Base-by-base conservation (phyloP, 225 moss, liverwort and hornwort genomes). In the Asterella californica region DNA sequence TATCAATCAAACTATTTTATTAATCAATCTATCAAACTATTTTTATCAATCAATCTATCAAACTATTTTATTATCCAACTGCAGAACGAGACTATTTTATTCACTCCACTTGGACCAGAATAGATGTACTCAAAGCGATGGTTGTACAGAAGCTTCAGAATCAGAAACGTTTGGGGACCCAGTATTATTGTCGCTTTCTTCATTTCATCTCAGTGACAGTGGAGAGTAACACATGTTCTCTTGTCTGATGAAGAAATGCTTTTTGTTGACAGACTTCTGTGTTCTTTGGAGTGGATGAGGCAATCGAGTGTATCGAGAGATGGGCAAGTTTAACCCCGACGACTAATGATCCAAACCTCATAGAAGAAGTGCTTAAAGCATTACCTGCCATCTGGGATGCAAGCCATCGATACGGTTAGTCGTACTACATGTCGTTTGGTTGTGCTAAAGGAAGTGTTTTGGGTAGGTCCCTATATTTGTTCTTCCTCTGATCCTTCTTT, bases 211-310 rank as follows among this genome's bases (percentile, higher is more conserved):
- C 11, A 17, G 29, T 8, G 63, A 63, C 63, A 30, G 10, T 69
- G 38, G 36, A 21, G 68, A 5, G 29, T 19, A 24, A 33, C 32
- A 29, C 2, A 46, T 25, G 34, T 47, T 12, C 18, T 45, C 25
- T 10, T 25, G 37, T 6, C 32, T 46, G 25, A 7, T 12, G 2
- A 47, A 25, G 25, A 47, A 25, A 8, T 27, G 47, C 33, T 32
- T 52, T 74, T 70, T 47, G 0, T 79, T 76, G 82, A 36, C 78
- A 93, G 91, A 78, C 84, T 82, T 89, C 90, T 50, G 81, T 66
- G 27, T 93, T 90, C 78, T 91, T 90, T 80, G 89, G 91, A 70
- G 84, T 90, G 80, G 90, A 93, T 73, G 73, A 81, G 55, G 86
- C 79, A 63, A 88, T 91, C 62, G 33, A 45, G 18, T 76, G 46